These are phyloP conservation scores for Tilletia caries DNA, from an alignment of 1,284 basidiomycete species.

Conservation along the genomic window DNA sequence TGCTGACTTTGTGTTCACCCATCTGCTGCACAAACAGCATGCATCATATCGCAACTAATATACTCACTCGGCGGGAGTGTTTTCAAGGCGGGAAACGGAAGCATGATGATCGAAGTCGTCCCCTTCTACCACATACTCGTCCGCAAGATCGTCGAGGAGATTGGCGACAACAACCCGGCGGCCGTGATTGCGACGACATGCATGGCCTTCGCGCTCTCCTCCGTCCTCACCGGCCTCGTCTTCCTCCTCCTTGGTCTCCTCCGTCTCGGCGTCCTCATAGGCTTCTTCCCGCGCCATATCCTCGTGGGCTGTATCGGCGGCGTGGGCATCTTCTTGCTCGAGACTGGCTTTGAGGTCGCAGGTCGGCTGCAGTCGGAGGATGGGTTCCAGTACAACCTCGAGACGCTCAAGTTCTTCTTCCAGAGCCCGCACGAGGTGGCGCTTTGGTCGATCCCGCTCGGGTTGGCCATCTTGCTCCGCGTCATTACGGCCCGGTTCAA, in stretches of 20 bases:
- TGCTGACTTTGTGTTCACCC: constrained; percentile 8
- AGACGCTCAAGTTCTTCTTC: constrained; percentile 61
- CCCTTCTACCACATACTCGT: constrained; percentile 95
- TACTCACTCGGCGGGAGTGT: constrained; percentile 81
- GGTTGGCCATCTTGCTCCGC: constrained; percentile 73
- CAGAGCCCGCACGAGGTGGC: constrained; percentile 61
- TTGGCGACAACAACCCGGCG: constrained; percentile 68
- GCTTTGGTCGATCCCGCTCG: constrained; percentile 73
- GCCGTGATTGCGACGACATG: constrained; percentile 86
- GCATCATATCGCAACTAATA: constrained; percentile 75
- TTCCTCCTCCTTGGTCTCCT: constrained; percentile 63
- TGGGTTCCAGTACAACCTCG: constrained; percentile 68
- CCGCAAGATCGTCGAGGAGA: constrained; percentile 68
- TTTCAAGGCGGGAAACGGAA: constrained; percentile 72
- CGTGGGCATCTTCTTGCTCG: constrained; percentile 78
- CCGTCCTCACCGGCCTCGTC: constrained; percentile 73
- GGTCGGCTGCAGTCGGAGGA: constrained; percentile 74
- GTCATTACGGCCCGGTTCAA: constrained; percentile 75
- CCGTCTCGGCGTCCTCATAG: constrained; percentile 77
- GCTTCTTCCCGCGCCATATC: constrained; percentile 95
- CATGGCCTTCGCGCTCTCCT: constrained; percentile 81
- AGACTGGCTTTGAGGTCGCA: constrained; percentile 67
- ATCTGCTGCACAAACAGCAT: constrained; percentile 48
- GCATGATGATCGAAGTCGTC: constrained; percentile 25
- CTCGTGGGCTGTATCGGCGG: constrained; percentile 81